Evolutionary conservation across 2,329 filamentous ascomycete species (phyloP), one percentile per base, ranked within the genome.

Genomic region (Aspergillus ibericus): DNA sequence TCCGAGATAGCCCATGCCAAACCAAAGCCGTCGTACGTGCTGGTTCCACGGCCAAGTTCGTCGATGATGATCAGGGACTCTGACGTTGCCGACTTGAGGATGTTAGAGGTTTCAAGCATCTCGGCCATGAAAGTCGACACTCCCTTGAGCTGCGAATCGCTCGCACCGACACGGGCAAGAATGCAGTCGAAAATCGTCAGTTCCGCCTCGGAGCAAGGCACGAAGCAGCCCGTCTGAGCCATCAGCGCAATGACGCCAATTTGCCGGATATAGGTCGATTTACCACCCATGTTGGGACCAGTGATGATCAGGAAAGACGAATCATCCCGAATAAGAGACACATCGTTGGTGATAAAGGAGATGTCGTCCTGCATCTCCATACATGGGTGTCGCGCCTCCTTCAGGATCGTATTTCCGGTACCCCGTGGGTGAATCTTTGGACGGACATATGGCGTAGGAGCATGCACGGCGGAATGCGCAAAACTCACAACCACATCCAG

Each of bases 101-200:
- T 99, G 73, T 98, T 98, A 66, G 95, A 92, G 1, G 95, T 99
- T 75, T 99, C 95, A 20, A 99, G 85, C 95, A 99, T 99, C 79
- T 99, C 95, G 1, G 95, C 95, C 96, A 99, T 99, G 76, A 99
- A 99, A 0, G 95, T 99, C 3, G 92, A 96, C 1, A 99, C 95
- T 35, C 95, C 95, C 78, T 98, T 98, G 63, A 99, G 88, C 75
- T 98, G 95, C 6, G 91, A 96, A 77, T 99, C 96, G 67, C 90
- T 95, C 6, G 95, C 96, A 42, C 96, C 95, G 0, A 99, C 95
- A 67, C 95, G 90, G 0, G 96, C 95, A 38, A 99, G 88, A 61
- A 99, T 96, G 62, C 92, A 95, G 78, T 99, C 95, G 73, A 97
- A 99, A 59, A 99, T 92, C 15, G 91, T 96, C 46, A 99, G 80